phyloP scores from a whole-genome alignment of 306 rosid species.

The Parietaria judaica region DNA sequence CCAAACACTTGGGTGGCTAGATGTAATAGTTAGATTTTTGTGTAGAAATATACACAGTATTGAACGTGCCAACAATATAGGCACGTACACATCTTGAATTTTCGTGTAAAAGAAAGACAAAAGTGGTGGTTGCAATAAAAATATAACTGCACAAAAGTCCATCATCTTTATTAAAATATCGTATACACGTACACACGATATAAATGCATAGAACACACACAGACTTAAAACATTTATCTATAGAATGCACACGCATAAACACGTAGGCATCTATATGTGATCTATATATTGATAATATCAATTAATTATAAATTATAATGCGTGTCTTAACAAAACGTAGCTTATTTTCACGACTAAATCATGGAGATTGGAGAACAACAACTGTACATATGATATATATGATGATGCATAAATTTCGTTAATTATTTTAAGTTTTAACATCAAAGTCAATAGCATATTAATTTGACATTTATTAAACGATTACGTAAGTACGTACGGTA shows the following conservation, averaged over 20 bases:
- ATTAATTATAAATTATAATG: too few species aligned
- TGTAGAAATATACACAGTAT: too few species aligned
- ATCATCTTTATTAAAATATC: too few species aligned
- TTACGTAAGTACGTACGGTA: not conserved
- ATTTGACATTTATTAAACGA: too few species aligned
- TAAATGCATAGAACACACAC: not conserved
- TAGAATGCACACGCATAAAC: not conserved
- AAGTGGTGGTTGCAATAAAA: not conserved
- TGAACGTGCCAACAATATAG: too few species aligned
- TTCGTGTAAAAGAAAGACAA: not conserved
- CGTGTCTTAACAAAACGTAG: not conserved
- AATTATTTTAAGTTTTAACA: not conserved
- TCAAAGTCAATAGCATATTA: not conserved
- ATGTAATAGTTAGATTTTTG: not conserved
- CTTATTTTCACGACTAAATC: not conserved
- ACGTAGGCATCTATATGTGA: not conserved
- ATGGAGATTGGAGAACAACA: too few species aligned
- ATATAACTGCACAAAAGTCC: too few species aligned
- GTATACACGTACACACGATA: not conserved
- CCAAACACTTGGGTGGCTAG: slow-evolving; percentile 3
- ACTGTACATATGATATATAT: too few species aligned
- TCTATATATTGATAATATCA: too few species aligned
- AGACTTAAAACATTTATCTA: not conserved
- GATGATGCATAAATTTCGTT: too few species aligned
- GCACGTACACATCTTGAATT: not conserved